Percentiles rank a stretch among this genome's conserved stretches.
Evolutionary conservation across 805 yeast genomes (phyloP).

Genomic region (Pichia nanzhaoensis): DNA sequence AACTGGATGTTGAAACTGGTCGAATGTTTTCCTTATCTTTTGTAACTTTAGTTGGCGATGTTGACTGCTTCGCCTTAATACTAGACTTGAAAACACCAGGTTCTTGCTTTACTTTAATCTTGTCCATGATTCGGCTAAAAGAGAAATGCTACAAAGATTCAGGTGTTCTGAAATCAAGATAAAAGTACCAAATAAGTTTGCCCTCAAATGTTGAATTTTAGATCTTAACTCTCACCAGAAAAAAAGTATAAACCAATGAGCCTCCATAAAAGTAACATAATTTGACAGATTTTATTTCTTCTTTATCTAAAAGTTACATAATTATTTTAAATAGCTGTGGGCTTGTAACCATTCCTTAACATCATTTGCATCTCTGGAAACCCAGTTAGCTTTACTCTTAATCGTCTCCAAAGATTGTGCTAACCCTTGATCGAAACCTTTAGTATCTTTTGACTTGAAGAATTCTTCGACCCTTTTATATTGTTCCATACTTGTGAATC

Average conservation of each 20-base stretch:
- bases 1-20: background rate
- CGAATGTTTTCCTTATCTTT: background rate
- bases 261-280: too few species aligned
- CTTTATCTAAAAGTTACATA: background rate
- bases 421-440: constrained; percentile 53
- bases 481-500: constrained; percentile 35
- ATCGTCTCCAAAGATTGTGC: constrained; percentile 54
- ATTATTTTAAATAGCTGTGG: constrained; percentile 19
- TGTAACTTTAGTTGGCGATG: background rate
- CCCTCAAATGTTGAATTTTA: too few species aligned
- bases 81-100: background rate
- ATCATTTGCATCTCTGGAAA: constrained; percentile 39
- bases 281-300: background rate
- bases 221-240: too few species aligned
- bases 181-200: too few species aligned
- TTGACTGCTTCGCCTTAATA: background rate
- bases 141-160: too few species aligned
- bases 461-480: constrained; percentile 38
- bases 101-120: constrained; percentile 3
- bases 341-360: constrained; percentile 41
- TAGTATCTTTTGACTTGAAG: constrained; percentile 43
- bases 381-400: constrained; percentile 48
- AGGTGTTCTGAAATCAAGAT: too few species aligned
- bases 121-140: background rate
- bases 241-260: too few species aligned